Evolutionary conservation across 257 asterid species (phyloP).

Genomic region (Fraxinus anomala): DNA sequence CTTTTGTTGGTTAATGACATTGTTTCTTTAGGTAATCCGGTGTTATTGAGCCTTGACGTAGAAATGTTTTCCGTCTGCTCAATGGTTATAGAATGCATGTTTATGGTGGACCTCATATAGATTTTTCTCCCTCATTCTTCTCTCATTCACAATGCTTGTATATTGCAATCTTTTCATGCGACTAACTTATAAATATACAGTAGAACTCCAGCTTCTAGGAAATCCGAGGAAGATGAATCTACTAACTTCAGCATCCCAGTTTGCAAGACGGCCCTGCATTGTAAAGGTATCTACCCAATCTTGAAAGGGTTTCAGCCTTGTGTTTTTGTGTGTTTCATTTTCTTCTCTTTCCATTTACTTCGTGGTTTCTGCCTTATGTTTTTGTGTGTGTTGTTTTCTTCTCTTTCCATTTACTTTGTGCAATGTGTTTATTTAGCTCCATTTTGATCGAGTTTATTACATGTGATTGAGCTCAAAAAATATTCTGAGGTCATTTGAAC

Average conservation of each 20-base stretch:
- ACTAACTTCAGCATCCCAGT: background rate
- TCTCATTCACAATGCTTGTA: background rate
- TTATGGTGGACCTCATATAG: background rate
- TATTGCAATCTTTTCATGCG: background rate
- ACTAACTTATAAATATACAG: background rate
- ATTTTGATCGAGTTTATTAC: background rate
- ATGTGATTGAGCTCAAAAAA: background rate
- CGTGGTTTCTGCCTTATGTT: background rate
- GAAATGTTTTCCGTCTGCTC: background rate
- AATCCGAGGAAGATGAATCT: background rate
- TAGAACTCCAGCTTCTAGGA: background rate
- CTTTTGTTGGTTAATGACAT: slow-evolving; percentile 1
- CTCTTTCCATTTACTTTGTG: no score
- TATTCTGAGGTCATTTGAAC: background rate
- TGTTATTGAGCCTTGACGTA: background rate
- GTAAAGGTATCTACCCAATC: background rate
- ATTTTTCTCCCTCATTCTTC: background rate
- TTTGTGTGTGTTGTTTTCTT: background rate
- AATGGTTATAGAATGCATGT: background rate
- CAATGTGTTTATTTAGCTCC: background rate
- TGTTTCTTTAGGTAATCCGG: background rate
- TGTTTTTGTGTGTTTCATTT: background rate
- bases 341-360: no score
- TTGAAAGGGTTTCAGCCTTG: background rate
- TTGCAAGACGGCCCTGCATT: background rate